Conservation (phyloP, 1,139 yeast species). For the Saccharomycopsis phalli region DNA sequence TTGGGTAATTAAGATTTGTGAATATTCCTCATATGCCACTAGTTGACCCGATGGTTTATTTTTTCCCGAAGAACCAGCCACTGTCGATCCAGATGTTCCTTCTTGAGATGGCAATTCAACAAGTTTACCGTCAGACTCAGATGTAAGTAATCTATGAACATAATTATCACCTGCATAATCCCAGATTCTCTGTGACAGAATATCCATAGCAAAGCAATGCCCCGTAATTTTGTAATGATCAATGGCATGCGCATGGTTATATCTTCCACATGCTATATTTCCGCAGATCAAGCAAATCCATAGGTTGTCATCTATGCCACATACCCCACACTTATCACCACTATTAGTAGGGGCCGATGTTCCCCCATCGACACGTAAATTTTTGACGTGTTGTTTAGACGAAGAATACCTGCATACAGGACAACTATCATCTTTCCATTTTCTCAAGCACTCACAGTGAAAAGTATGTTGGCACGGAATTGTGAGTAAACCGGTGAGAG, state of each 20-base stretch:
- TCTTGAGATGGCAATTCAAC: slow-evolving; percentile 48
- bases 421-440: slow-evolving; percentile 88
- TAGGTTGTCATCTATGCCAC: slow-evolving; percentile 58
- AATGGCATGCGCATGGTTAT: slow-evolving; percentile 80
- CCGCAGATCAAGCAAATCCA: slow-evolving; percentile 95
- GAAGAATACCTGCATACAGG: slow-evolving; percentile 84
- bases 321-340: slow-evolving; percentile 35
- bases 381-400: slow-evolving; percentile 21
- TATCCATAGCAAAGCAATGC: slow-evolving; percentile 91
- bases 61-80: slow-evolving; percentile 3
- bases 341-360: slow-evolving; percentile 12
- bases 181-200: slow-evolving; percentile 83
- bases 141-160: slow-evolving; percentile 79
- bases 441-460: slow-evolving; percentile 80
- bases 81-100: slow-evolving; percentile 19
- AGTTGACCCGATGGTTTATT: slow-evolving; percentile 24
- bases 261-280: slow-evolving; percentile 81
- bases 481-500: slow-evolving; percentile 72
- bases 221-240: slow-evolving; percentile 70
- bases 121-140: slow-evolving; percentile 76
- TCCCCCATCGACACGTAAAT: slow-evolving; percentile 1
- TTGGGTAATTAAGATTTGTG: slow-evolving; percentile 70
- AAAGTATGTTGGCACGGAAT: slow-evolving; percentile 92
- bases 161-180: slow-evolving; percentile 90
- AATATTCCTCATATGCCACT: slow-evolving; percentile 66